These are phyloP conservation scores for Cercospora janseana DNA, from an alignment of 2,329 filamentous ascomycete genomes.

Conservation along the genomic window DNA sequence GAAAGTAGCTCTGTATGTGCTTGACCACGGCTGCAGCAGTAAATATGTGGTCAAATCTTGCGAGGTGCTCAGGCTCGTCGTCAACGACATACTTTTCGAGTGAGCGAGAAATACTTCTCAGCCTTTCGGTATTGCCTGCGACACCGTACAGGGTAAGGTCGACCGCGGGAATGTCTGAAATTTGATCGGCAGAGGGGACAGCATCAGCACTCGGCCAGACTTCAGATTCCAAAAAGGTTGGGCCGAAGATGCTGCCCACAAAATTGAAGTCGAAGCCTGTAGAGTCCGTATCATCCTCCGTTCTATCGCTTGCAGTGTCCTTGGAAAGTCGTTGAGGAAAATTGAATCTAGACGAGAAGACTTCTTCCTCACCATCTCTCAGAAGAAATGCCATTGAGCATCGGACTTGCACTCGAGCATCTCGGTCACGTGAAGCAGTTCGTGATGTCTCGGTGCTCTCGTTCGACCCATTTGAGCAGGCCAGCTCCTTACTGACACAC, in stretches of 20 bases:
- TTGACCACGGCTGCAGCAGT: neutral
- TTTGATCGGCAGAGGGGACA: neutral
- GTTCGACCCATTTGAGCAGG: neutral
- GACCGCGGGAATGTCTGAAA: neutral
- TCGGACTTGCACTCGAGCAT: neutral
- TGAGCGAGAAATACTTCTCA: neutral
- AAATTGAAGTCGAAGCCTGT: slow-evolving; percentile 13
- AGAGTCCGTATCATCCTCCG: neutral
- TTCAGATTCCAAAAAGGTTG: slow-evolving; percentile 9
- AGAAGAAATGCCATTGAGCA: slow-evolving; percentile 10
- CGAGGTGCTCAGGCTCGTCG: neutral
- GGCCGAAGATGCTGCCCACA: slow-evolving; percentile 5
- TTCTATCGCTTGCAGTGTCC: neutral
- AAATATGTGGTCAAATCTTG: slow-evolving; percentile 11
- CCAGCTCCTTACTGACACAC: neutral
- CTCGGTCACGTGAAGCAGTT: neutral
- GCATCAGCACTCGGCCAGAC: slow-evolving; percentile 7
- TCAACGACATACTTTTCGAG: neutral
- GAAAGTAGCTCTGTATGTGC: slow-evolving; percentile 13
- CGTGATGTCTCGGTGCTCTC: neutral
- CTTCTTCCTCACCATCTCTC: slow-evolving; percentile 13
- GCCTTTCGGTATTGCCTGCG: neutral
- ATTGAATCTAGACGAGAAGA: slow-evolving; percentile 15
- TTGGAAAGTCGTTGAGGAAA: slow-evolving; percentile 6
- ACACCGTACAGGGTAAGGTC: slow-evolving; percentile 8